A percentile compares a stretch with the other conserved stretches of the same genome.
Conservation (phyloP, 2,329 filamentous ascomycete genomes). For the Penicillium brasilianum region DNA sequence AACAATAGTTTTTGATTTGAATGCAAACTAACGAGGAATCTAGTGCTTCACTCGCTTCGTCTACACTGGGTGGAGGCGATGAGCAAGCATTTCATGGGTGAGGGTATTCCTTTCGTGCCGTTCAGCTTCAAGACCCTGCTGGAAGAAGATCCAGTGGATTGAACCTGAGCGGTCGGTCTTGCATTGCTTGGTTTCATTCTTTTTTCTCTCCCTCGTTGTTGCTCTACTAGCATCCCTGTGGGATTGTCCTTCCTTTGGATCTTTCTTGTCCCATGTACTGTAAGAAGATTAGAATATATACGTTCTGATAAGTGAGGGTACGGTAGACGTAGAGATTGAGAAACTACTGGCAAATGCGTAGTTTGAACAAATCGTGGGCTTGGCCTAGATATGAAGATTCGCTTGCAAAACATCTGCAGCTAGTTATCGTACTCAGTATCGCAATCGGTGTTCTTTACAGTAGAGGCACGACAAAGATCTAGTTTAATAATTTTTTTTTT, state of each 20-base stretch:
- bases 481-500: slow-evolving; percentile 22
- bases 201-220: slow-evolving; percentile 22
- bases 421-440: too few relatives aligned
- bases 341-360: not conserved
- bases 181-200: slow-evolving; percentile 9
- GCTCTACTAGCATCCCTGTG: slow-evolving; percentile 24
- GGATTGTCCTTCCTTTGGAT: slow-evolving; percentile 23
- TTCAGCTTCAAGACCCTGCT: slow-evolving; percentile 85
- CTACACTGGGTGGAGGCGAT: slow-evolving; percentile 97
- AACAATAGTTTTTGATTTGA: not conserved
- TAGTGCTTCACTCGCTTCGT: slow-evolving; percentile 82
- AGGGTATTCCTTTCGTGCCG: slow-evolving; percentile 82
- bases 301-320: not conserved
- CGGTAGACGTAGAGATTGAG: not conserved
- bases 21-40: slow-evolving; percentile 4
- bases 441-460: too few relatives aligned
- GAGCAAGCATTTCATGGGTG: slow-evolving; percentile 95
- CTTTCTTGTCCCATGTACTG: slow-evolving; percentile 26
- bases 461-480: not conserved
- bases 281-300: slow-evolving; percentile 28
- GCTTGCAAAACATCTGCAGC: too few relatives aligned
- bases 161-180: slow-evolving; percentile 19
- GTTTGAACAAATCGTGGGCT: not conserved
- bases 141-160: slow-evolving; percentile 72
- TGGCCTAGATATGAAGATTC: too few relatives aligned